Percentiles rank a stretch among this genome's conserved stretches.
These are phyloP conservation scores for Taphrina flavorubra DNA, from an alignment of 1,139 yeast genomes.

Conservation along the genomic window DNA sequence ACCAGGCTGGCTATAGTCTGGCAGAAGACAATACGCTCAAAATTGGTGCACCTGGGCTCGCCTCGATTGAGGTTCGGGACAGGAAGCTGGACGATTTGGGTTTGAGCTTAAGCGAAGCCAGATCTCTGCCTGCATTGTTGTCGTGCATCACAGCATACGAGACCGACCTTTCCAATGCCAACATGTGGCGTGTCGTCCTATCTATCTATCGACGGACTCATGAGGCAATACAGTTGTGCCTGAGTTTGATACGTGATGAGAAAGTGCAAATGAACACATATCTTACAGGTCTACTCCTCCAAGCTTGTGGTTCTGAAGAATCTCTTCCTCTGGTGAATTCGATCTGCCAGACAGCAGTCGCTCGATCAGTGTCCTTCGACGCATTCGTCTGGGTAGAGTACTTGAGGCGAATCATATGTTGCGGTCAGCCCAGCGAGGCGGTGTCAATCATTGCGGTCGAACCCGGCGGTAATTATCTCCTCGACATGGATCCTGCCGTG, in stretches of 20 bases:
- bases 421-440: not conserved
- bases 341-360: conserved; percentile 1
- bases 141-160: not conserved
- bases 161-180: not conserved
- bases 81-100: not conserved
- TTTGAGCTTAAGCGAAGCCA: not conserved
- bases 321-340: not conserved
- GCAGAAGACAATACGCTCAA: no score
- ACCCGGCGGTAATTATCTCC: conserved; percentile 20
- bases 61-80: not conserved
- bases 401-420: conserved; percentile 15
- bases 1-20: conserved; percentile 7
- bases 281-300: conserved; percentile 12
- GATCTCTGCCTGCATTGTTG: not conserved
- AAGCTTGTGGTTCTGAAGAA: not conserved
- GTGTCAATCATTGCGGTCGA: conserved; percentile 4
- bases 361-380: not conserved
- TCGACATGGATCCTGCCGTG: conserved; percentile 11
- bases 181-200: conserved; percentile 2
- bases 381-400: conserved; percentile 22
- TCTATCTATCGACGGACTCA: not conserved
- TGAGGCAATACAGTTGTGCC: conserved; percentile 4
- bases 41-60: not conserved
- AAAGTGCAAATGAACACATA: conserved; percentile 4
- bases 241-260: not conserved